Conservation (phyloP, 345 rosid species). For the Luvunga scandens region DNA sequence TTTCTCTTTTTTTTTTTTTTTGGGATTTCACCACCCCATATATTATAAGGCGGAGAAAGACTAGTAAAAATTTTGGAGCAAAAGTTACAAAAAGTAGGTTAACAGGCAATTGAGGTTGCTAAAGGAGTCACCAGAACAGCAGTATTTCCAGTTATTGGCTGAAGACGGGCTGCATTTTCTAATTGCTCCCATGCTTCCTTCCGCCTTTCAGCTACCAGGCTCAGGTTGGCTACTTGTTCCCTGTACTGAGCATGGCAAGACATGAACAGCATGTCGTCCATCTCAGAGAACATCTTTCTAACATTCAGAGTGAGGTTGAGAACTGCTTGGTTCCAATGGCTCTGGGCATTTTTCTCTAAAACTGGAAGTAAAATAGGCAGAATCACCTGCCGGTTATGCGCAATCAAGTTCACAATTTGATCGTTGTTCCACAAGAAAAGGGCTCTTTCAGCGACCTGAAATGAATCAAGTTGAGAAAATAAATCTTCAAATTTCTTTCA, state of each 20-base stretch:
- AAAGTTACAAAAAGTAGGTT: slow-evolving; percentile 4
- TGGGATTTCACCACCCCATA: not conserved
- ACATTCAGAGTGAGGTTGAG: slow-evolving; percentile 65
- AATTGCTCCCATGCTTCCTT: slow-evolving; percentile 62
- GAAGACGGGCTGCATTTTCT: slow-evolving; percentile 64
- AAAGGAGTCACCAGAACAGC: slow-evolving; percentile 65
- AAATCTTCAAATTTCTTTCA: not conserved
- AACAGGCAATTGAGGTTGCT: slow-evolving; percentile 50
- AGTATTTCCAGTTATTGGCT: slow-evolving; percentile 58
- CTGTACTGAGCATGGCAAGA: slow-evolving; percentile 56
- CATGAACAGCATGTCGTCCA: slow-evolving; percentile 64
- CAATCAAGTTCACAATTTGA: slow-evolving; percentile 71
- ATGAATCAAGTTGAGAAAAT: slow-evolving; percentile 5
- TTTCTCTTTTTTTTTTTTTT: not conserved
- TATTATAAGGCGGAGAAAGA: not conserved
- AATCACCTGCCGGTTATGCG: slow-evolving; percentile 61
- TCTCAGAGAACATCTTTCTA: slow-evolving; percentile 72
- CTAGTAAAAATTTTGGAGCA: not conserved
- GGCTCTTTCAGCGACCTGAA: slow-evolving; percentile 92
- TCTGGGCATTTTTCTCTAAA: slow-evolving; percentile 63
- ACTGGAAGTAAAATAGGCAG: slow-evolving; percentile 68
- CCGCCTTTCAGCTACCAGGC: slow-evolving; percentile 44
- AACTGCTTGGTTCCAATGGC: slow-evolving; percentile 87
- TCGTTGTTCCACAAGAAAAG: slow-evolving; percentile 92
- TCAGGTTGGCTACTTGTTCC: slow-evolving; percentile 59